Percentiles rank a stretch among this genome's conserved stretches.
phyloP scores from a whole-genome alignment of 2,329 filamentous ascomycete genomes.

The Exophiala dermatitidis region DNA sequence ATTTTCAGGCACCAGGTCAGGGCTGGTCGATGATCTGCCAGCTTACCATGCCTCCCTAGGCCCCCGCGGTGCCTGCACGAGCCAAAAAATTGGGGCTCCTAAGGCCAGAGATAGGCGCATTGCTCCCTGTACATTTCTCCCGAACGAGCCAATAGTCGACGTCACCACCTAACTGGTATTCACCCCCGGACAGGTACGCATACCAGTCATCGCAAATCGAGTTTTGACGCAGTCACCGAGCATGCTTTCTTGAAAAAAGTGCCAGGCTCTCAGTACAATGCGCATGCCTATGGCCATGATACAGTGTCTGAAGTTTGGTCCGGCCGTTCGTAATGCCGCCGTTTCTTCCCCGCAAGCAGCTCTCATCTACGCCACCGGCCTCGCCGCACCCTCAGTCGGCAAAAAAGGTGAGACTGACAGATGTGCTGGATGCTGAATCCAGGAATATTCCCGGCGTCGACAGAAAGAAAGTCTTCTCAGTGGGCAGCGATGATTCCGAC shows the following conservation, averaged over 20 bases:
- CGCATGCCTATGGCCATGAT: conserved; percentile 2
- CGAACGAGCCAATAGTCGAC: conserved; percentile 5
- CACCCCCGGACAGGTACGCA: no score
- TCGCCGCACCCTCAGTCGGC: conserved; percentile 24
- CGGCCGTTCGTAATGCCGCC: conserved; percentile 36
- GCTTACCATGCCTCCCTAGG: neutral
- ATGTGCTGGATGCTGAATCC: conserved; percentile 20
- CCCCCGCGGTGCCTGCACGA: neutral
- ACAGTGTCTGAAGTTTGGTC: neutral
- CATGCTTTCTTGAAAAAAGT: neutral
- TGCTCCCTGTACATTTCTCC: neutral
- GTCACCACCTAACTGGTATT: conserved; percentile 7
- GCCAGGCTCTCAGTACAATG: neutral
- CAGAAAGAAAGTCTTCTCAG: conserved; percentile 14
- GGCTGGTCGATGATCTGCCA: neutral
- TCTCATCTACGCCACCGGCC: conserved; percentile 28
- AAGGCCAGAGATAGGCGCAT: neutral
- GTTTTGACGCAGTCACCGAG: neutral
- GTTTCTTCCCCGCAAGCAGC: conserved; percentile 41
- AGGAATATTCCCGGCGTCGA: conserved; percentile 12
- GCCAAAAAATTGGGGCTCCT: neutral
- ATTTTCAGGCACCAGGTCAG: conserved; percentile 5
- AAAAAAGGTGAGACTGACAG: conserved; percentile 26
- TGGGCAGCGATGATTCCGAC: conserved; percentile 29
- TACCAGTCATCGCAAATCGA: no score